Evolutionary conservation across 2,329 filamentous ascomycete genomes (phyloP).

Genomic region (Thelonectria discophora): DNA sequence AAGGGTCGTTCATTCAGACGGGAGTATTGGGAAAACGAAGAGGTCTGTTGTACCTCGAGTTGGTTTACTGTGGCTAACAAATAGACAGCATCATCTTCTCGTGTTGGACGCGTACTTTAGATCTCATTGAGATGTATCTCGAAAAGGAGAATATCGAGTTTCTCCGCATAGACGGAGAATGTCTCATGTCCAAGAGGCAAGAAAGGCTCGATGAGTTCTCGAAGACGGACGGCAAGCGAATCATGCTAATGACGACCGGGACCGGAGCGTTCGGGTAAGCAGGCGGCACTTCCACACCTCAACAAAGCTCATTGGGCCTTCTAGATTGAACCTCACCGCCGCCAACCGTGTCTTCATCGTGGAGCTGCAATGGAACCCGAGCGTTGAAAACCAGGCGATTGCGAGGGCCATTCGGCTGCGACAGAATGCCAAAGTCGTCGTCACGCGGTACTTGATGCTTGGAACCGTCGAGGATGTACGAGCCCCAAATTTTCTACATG

Average conservation of each 20-base stretch:
- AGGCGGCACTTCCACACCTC: fast-evolving
- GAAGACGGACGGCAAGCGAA: slow-evolving; percentile 32
- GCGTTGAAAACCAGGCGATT: slow-evolving; percentile 61
- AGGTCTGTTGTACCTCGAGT: slow-evolving; percentile 9
- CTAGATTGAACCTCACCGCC: slow-evolving; percentile 57
- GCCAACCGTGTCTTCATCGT: slow-evolving; percentile 60
- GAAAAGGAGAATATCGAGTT: slow-evolving; percentile 39
- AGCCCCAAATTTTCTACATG: background rate
- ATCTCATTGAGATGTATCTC: slow-evolving; percentile 48
- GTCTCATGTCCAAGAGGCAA: slow-evolving; percentile 48
- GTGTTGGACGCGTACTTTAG: slow-evolving; percentile 55
- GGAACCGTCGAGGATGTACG: slow-evolving; percentile 55
- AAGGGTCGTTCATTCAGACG: background rate
- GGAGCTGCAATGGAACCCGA: slow-evolving; percentile 65
- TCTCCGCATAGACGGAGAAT: slow-evolving; percentile 56
- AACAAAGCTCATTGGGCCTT: fast-evolving
- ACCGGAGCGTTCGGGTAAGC: slow-evolving; percentile 60
- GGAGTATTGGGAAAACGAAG: background rate
- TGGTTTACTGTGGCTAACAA: background rate
- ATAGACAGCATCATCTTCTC: slow-evolving; percentile 55
- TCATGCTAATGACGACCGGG: slow-evolving; percentile 63
- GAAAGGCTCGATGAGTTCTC: slow-evolving; percentile 51
- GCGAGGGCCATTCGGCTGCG: slow-evolving; percentile 58
- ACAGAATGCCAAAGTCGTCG: slow-evolving; percentile 52
- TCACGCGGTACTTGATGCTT: slow-evolving; percentile 56